Base-by-base conservation (phyloP, 352 stramenopile species). In the Phytophthora hybrid region DNA sequence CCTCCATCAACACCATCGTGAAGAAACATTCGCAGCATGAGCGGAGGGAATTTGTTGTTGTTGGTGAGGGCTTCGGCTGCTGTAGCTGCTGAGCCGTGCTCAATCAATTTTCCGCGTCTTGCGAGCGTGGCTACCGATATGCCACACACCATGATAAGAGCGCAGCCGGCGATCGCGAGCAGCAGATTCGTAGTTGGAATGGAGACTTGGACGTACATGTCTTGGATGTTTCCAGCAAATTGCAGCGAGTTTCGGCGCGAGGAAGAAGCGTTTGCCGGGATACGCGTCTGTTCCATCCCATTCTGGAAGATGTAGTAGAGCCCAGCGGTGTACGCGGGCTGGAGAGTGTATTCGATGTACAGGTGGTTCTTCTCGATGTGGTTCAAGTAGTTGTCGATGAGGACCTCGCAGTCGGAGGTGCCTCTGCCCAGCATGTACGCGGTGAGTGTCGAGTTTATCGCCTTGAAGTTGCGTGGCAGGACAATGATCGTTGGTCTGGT, bases 251-350 rank as follows among this genome's bases (percentile, higher is more conserved):
- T 32, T 29, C 46, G 47, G 19, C 13, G 44, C 18, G 47, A 31
- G 8, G 47, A 55, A 0, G 47, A 55, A 11, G 47, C 32, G 14
- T 29, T 71, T 5, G 44, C 5, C 16, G 62, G 44, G 1, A 71
- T 59, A 14, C 52, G 21, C 7, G n/a, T 21, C 31, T 47, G 59
- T 14, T 69, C 66, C 55, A 81, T 54, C 0, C 53, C 80, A 34
- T 79, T 76, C 34, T 87, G 73, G 61, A 81, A 84, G 14, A 84
- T 46, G 29, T 74, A 84, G 63, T 73, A 84, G 16, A 78, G 68
- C 1, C 76, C 78, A 0, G 75, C 54, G 0, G 76, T 84, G 49
- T 85, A 82, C n/a, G 70, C 60, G 5, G 73, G 55, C 52, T 85
- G 80, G 13, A 85, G 64, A 8, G 66, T 82, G 37, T 67, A 46